phyloP scores from a whole-genome alignment of 2,329 filamentous ascomycete species.

The Elsinoe arachidis region DNA sequence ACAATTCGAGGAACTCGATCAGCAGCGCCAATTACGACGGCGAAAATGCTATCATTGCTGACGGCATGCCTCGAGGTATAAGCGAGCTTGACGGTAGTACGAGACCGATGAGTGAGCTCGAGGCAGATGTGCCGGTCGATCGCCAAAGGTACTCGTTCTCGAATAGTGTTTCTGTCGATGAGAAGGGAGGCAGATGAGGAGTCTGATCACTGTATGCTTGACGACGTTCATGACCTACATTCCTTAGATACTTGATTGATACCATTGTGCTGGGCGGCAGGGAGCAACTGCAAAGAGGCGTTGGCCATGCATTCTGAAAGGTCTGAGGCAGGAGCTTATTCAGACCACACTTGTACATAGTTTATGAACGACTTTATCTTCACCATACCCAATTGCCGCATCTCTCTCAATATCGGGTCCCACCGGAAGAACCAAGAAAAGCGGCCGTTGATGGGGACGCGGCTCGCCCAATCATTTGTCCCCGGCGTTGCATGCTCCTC shows the following conservation, averaged over 20 bases:
- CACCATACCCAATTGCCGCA: neutral
- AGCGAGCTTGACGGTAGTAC: neutral
- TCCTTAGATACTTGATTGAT: conserved; percentile 4
- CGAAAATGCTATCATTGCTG: neutral
- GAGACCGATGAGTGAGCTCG: neutral
- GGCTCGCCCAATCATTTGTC: conserved; percentile 4
- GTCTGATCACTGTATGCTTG: neutral
- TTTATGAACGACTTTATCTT: neutral
- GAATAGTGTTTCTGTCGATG: neutral
- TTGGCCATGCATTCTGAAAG: too few relatives aligned
- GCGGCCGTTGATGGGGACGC: neutral
- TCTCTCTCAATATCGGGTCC: neutral
- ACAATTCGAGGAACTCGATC: neutral
- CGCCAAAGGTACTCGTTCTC: neutral
- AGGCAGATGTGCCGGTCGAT: neutral
- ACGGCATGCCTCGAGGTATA: neutral
- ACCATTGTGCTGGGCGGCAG: neutral
- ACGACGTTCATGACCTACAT: conserved; percentile 6
- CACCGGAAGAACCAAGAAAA: neutral
- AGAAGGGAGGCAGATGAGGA: neutral
- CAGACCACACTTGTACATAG: neutral
- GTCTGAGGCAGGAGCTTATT: neutral
- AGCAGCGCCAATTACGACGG: conserved; percentile 5
- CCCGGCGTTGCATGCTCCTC: neutral
- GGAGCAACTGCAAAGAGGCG: neutral